These are phyloP conservation scores for Echium plantagineum DNA, from an alignment of 257 asterid genomes.

Conservation along the genomic window DNA sequence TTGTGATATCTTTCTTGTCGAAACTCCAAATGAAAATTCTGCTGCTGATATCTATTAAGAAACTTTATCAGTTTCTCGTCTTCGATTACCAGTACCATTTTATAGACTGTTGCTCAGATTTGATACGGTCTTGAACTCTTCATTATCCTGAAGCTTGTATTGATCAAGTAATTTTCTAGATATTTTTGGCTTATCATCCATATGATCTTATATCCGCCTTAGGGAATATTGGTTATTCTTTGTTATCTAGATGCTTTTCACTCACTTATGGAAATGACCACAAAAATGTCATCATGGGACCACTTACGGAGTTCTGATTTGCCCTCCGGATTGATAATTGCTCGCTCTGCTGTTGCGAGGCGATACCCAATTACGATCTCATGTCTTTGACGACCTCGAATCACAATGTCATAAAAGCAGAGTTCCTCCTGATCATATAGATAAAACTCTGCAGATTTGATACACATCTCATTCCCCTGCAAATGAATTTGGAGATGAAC, in stretches of 20 bases:
- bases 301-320: slow-evolving; percentile 58
- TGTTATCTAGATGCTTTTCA: slow-evolving; percentile 11
- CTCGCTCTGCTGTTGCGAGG: slow-evolving; percentile 59
- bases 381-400: slow-evolving; percentile 65
- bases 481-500: slow-evolving; percentile 1
- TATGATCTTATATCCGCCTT: not conserved
- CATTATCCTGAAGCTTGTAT: not conserved
- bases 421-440: slow-evolving; percentile 88
- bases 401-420: slow-evolving; percentile 73
- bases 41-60: too few relatives aligned
- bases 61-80: too few relatives aligned
- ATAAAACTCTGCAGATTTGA: slow-evolving; percentile 88
- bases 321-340: slow-evolving; percentile 67
- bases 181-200: too few relatives aligned
- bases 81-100: too few relatives aligned
- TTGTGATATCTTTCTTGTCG: not conserved
- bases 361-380: slow-evolving; percentile 87
- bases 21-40: not conserved
- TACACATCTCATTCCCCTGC: slow-evolving; percentile 97
- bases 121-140: not conserved
- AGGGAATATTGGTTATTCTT: not conserved
- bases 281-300: slow-evolving; percentile 80
- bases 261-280: slow-evolving; percentile 61
- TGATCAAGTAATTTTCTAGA: not conserved
- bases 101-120: not conserved